Base-by-base conservation (phyloP, 176 grass and related monocot genomes). In the Eremochloa ophiuroides region DNA sequence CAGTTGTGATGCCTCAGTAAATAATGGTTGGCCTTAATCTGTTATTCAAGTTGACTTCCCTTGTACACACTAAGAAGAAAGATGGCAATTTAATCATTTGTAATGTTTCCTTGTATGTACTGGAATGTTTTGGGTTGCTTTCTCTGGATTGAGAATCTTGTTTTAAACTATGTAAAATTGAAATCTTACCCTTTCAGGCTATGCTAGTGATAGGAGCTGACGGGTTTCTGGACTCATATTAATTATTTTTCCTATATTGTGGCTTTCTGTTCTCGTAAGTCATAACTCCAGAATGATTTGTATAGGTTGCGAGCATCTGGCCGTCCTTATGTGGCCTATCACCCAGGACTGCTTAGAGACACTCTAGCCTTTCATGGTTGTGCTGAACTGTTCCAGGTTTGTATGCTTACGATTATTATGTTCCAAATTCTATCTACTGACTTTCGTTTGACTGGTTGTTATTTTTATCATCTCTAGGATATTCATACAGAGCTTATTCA, bases 321-420 rank as follows among this genome's bases (percentile, higher is more conserved):
- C 14, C 87, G 26, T 83, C 93, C 91, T 35, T 95, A 95, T 89
- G 80, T 99, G 40, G 89, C 87, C 46, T 95, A 99, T 89, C 87
- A 95, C 42, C 93, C 93, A 39, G 96, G 96, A 53, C 80, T 99
- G 48, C 66, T 99, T 43, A 95, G 93, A 80, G 92, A 98, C 80
- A 89, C 91, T 83, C 73, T 99, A 88, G 96, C 96, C 78, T 95
- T 93, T 93, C 96, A 99, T 95, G 96, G 96, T 66, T 99, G 93
- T 66, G 96, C 96, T 72, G 96, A 99, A 90, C 90, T 88, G 40
- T 99, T 93, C 84, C 93, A 99, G 93, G 96, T 99, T 88, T 39
- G 60, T 85, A 73, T 82, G 60, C 3, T 74, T 81, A 18, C 65
- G 62, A 58, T 87, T 66, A 13, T 60, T 61, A 71, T 56, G 8